Base-by-base conservation (phyloP, 306 rosid genomes). In the Corylus americana region DNA sequence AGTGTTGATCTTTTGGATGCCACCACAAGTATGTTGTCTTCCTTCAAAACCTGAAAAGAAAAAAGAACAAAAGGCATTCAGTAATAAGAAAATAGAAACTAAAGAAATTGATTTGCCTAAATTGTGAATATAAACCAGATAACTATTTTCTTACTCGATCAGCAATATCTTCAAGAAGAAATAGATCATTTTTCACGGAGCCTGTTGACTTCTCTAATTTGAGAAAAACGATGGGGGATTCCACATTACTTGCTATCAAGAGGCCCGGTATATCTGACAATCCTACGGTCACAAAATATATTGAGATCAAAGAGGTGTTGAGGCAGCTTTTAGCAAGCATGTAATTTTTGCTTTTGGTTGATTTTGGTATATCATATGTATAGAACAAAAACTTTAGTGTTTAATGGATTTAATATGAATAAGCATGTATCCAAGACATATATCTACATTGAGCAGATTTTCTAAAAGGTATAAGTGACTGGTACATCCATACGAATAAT, bases 221-320 rank as follows among this genome's bases (percentile, higher is more conserved):
- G 85, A 96, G 92, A 83, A 90, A 93, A 74, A 96, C 88, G 79
- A 96, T 88, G 5, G 99, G 99, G 9, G 98, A 91, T 85, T 93
- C 96, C 55, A 88, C 91, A 88, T 87, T 86, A 83, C 99, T 96
- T 61, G 80, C 89, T 37, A 96, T 69, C 74, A 74, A 85, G 74
- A 96, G 86, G 70, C 97, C 93, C 3, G 77, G 83, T 74, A 88
- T 31, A 61, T 85, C 87, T 22, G 92, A 85, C 83, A 96, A 83
- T 75, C 91, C 98, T 96, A 93, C 79, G 89, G 74, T 74, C 71
- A 44, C 83, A 83, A 48, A 79, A n/a, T 16, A 83, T 5, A 49
- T 70, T 29, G 61, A 74, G 79, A 49, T 75, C 78, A 18, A 79
- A 76, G 55, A 39, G 20, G 74, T 39, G 12, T 67, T 11, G 7